Conservation (phyloP, 2,329 filamentous ascomycete species). For the Aphanocladium album region DNA sequence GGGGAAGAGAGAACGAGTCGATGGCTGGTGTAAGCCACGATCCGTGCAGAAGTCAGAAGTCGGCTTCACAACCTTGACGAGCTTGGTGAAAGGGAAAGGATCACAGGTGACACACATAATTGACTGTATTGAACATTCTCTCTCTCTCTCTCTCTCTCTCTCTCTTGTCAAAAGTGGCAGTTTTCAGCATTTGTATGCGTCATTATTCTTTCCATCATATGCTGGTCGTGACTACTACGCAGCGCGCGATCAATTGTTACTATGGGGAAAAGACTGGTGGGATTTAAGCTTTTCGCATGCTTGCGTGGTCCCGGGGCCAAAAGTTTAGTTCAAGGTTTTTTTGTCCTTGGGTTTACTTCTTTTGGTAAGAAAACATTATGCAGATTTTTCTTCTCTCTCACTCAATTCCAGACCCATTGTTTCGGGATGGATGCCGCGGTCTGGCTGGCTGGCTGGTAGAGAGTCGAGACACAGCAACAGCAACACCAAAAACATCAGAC, state of each 20-base stretch:
- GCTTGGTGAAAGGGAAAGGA: neutral
- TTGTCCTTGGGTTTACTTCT: neutral
- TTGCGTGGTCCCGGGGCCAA: neutral
- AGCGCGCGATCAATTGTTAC: neutral
- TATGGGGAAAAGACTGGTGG: neutral
- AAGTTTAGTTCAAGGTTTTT: neutral
- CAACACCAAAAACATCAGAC: neutral
- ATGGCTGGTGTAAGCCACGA: constrained; percentile 3
- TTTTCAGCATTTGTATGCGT: neutral
- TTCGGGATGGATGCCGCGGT: neutral
- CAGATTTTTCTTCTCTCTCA: neutral
- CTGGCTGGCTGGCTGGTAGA: no score
- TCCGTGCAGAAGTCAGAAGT: neutral
- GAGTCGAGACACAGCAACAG: no score
- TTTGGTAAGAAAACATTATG: no score
- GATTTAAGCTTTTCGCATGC: neutral
- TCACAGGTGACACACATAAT: neutral
- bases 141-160: no score
- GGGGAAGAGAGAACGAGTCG: neutral
- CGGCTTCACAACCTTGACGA: no score
- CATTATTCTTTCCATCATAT: neutral
- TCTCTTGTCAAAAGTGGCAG: neutral
- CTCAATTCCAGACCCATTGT: neutral
- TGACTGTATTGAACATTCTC: no score
- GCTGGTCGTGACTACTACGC: no score